Base-by-base conservation (phyloP, 805 yeast species). In the Wickerhamia fluorescens region DNA sequence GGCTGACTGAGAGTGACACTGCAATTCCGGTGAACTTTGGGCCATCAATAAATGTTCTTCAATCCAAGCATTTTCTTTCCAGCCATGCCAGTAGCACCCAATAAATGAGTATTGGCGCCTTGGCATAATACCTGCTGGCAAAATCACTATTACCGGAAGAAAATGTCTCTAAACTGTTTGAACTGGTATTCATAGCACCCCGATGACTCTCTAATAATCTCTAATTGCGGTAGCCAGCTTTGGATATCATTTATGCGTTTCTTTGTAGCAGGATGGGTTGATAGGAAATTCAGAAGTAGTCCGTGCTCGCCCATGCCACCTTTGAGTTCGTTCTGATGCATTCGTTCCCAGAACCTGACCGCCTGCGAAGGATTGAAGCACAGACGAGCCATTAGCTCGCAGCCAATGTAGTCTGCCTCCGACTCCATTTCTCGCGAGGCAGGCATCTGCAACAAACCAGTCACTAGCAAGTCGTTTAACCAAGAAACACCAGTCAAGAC, bases 391-490 rank as follows among this genome's bases (percentile, higher is more conserved):
- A 89, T 84, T 41, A 89, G 66, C 76, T 86, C 80, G 36, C 92
- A 61, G 0, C 99, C 99, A 17, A 92, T 88, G 44, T 79, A 78
- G 55, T 92, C 98, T 0, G 98, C 97, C 53, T 92, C 98, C 1
- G 86, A 71, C 55, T 92, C 99, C 95, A 86, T 86, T 35, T 75
- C 85, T 44, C 99, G 66, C 1, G 94, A 82, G 1, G 94, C 82
- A 0, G 96, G 96, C 71, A 80, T 71, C 40, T 75, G 72, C 27
- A 87, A 50, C 9, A 75, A 49, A 1, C 86, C 67, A 16, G 67
- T 67, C 10, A 84, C 52, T 15, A 69, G 34, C 18, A 82, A 38
- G 29, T 70, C 67, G 42, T 72, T 72, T 32, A 82, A 46, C 26
- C 59, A 57, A 43, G 30, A 56, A 5, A 75, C 57, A 4, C 94